Evolutionary conservation across 2,329 filamentous ascomycete genomes (phyloP), one percentile per base, ranked within the genome.

Genomic region (Cordyceps militaris): DNA sequence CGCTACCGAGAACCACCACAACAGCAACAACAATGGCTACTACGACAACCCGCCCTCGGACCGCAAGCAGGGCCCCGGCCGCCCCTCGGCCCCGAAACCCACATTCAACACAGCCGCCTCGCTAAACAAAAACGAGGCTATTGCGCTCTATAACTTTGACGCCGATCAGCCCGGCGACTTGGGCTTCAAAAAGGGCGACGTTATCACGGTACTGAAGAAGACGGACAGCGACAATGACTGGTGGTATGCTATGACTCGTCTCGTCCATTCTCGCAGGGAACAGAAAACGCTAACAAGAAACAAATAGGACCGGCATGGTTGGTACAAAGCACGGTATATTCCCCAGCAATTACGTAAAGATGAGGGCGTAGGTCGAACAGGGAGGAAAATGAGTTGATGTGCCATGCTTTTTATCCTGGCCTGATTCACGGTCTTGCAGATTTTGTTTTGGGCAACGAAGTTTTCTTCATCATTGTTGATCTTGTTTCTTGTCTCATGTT

Each of bases 151-250:
- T 73, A 96, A 89, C 2, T 99, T 99, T 69, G 93, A 97, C 62
- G 87, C 91, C 0, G 93, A 96, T 66, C 92, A 97, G 71, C 85
- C 91, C 0, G 93, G 93, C 4, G 93, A 99, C 70, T 71, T 97
- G 58, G 90, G 87, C 0, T 99, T 99, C 75, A 96, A 96, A 77
- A 99, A 99, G 79, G 94, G 94, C 21, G 94, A 99, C 30, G 73
- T 97, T 58, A 97, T 99, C 63, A 97, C 91, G 1, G 91, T 99
- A 59, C 71, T 96, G 58, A 97, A 99, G 78, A 88, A 89, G 73
- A 97, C 93, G 5, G 90, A 97, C 4, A 97, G 88, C 65, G 88
- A 90, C 59, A 92, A 91, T 58, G 93, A 97, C 71, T 97, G 93
- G 93, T 97, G 93, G 85, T 88, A 79, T 65, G 84, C 59, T 47